Evolutionary conservation across 2,329 filamentous ascomycete genomes (phyloP).

Genomic region (Pleurostoma richardsiae): DNA sequence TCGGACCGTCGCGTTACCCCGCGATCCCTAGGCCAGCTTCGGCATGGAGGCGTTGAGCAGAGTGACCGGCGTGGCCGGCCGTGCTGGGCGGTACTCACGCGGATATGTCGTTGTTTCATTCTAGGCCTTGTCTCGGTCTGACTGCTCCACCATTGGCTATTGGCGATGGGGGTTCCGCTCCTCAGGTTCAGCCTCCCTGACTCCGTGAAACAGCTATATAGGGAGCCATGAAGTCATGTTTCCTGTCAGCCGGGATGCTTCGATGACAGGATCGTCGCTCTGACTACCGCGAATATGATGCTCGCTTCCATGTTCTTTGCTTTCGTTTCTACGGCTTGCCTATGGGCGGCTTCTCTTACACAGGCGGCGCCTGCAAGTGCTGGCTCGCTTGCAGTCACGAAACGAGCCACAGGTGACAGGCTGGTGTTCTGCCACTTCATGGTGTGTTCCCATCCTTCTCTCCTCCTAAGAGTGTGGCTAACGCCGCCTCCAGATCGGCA

Average conservation of each 20-base stretch:
- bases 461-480: not conserved
- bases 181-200: not conserved
- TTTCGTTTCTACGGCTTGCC: not conserved
- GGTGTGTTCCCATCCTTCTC: constrained; percentile 15
- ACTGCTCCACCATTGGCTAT: not conserved
- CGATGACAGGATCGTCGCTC: not conserved
- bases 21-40: no score
- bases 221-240: not conserved
- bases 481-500: constrained; percentile 29
- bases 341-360: not conserved
- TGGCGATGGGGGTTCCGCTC: not conserved
- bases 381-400: not conserved
- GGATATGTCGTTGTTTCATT: not conserved
- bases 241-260: not conserved
- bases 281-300: no score
- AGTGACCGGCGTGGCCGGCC: no score
- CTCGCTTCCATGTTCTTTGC: not conserved
- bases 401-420: not conserved
- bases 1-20: no score
- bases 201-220: not conserved
- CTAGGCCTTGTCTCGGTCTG: not conserved
- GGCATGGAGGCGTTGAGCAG: no score
- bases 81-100: not conserved
- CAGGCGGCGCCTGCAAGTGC: not conserved
- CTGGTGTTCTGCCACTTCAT: constrained; percentile 40